phyloP scores from a whole-genome alignment of 2,329 filamentous ascomycete species.

The Fusarium scirpi region DNA sequence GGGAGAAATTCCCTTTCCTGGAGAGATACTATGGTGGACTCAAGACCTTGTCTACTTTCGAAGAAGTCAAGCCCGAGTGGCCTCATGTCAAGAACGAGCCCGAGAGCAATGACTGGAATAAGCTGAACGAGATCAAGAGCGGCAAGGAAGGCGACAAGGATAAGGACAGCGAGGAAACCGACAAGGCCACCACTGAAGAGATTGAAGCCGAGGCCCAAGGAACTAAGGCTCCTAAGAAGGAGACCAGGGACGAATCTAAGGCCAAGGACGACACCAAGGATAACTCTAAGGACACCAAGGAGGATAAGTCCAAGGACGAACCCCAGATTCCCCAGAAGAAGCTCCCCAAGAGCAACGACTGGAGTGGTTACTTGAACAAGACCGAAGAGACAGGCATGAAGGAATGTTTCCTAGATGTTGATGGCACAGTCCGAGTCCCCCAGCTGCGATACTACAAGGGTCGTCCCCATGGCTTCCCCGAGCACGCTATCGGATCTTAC shows the following conservation, averaged over 20 bases:
- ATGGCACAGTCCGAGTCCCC: slow-evolving; percentile 75
- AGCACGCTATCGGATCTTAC: slow-evolving; percentile 88
- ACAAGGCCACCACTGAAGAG: slow-evolving; percentile 36
- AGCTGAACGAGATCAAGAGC: slow-evolving; percentile 30
- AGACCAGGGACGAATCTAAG: slow-evolving; percentile 12
- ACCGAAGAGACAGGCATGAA: slow-evolving; percentile 66
- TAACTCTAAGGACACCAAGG: slow-evolving; percentile 4
- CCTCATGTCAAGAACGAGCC: slow-evolving; percentile 74
- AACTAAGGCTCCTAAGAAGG: slow-evolving; percentile 12
- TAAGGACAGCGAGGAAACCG: slow-evolving; percentile 33
- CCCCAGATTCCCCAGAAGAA: slow-evolving; percentile 33
- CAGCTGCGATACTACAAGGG: slow-evolving; percentile 80
- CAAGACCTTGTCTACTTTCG: slow-evolving; percentile 72
- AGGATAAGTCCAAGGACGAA: slow-evolving; percentile 23
- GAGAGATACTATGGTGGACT: slow-evolving; percentile 92
- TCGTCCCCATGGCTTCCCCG: slow-evolving; percentile 84
- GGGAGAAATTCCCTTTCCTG: slow-evolving; percentile 88
- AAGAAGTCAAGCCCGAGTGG: slow-evolving; percentile 83
- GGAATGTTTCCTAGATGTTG: slow-evolving; percentile 82
- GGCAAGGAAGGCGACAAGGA: slow-evolving; percentile 31
- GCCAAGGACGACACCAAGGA: slow-evolving; percentile 20
- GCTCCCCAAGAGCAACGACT: slow-evolving; percentile 49
- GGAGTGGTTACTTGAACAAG: slow-evolving; percentile 51
- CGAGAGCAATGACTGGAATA: slow-evolving; percentile 40
- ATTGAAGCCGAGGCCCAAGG: slow-evolving; percentile 25